phyloP scores from a whole-genome alignment of 2,329 filamentous ascomycete genomes.

The Pseudogymnoascus sp. region DNA sequence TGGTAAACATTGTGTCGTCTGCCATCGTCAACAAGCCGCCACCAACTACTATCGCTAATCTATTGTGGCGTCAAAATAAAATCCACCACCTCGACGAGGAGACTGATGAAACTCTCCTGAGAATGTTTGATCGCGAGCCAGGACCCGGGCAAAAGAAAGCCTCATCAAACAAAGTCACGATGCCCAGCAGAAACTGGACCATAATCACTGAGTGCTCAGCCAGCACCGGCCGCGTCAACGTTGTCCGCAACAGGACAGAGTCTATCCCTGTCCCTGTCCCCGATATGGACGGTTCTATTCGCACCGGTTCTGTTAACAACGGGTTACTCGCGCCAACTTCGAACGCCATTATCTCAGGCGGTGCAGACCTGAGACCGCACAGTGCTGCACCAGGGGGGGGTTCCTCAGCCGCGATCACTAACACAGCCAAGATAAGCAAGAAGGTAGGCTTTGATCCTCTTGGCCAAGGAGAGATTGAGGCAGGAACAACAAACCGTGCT shows the following conservation, averaged over 20 bases:
- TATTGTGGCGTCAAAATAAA: constrained; percentile 84
- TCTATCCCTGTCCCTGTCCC: too few relatives aligned
- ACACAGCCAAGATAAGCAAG: constrained; percentile 38
- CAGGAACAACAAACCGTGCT: constrained; percentile 70
- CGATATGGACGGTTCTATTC: too few relatives aligned
- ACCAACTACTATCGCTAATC: constrained; percentile 77
- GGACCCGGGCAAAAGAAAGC: constrained; percentile 67
- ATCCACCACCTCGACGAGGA: constrained; percentile 59
- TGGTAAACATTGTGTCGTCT: constrained; percentile 88
- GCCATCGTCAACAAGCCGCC: constrained; percentile 95
- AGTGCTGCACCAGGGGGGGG: neutral
- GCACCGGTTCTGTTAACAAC: neutral
- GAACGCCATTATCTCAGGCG: constrained; percentile 37
- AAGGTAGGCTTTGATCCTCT: constrained; percentile 64
- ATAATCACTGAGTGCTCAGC: constrained; percentile 83
- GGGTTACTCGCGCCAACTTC: constrained; percentile 39
- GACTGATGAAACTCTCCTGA: constrained; percentile 88
- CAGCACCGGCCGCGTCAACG: constrained; percentile 32
- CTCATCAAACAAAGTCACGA: constrained; percentile 73
- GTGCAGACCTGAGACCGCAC: neutral
- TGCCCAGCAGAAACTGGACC: constrained; percentile 89
- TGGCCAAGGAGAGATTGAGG: constrained; percentile 66
- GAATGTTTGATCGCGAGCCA: constrained; percentile 86
- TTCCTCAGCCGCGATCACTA: neutral
- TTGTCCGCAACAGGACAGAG: constrained; percentile 13